A percentile compares a stretch with the other conserved stretches of the same genome.
Evolutionary conservation across 192 early-diverging fungal species (phyloP).

Genomic region (Backusella sp.): DNA sequence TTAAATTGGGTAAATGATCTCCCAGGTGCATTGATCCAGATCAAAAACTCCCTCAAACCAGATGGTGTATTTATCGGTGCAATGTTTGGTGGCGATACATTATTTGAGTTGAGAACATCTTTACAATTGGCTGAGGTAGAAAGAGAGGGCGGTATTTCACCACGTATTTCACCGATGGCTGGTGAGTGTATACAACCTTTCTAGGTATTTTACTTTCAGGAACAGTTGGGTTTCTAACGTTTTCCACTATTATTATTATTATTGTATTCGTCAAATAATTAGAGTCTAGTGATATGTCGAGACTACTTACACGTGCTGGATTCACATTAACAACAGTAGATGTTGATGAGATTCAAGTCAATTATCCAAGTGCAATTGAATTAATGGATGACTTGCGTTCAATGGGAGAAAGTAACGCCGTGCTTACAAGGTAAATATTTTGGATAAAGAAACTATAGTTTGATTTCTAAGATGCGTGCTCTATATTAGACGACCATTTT

Average conservation of each 20-base stretch:
- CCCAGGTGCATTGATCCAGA: constrained; percentile 85
- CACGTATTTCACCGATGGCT: constrained; percentile 89
- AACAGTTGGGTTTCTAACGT: not conserved
- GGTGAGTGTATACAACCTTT: constrained; percentile 37
- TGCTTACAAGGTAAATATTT: constrained; percentile 58
- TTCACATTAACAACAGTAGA: constrained; percentile 92
- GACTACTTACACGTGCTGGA: constrained; percentile 77
- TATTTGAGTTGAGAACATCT: constrained; percentile 90
- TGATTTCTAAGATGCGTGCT: not conserved
- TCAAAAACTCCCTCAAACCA: constrained; percentile 78
- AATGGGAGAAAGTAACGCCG: constrained; percentile 96
- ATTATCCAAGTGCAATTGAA: constrained; percentile 91
- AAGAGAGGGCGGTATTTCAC: constrained; percentile 84
- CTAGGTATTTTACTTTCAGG: not conserved
- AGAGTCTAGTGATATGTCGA: constrained; percentile 75
- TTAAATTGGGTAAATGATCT: constrained; percentile 99
- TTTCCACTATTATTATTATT: not conserved
- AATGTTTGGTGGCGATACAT: constrained; percentile 94
- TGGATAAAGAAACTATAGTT: not conserved
- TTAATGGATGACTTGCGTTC: constrained; percentile 83
- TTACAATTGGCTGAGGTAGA: constrained; percentile 92
- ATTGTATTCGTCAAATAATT: not conserved
- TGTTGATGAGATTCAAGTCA: constrained; percentile 86
- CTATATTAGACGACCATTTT: constrained; percentile 52
- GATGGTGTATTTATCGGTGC: constrained; percentile 93